Base-by-base conservation (phyloP, 2,329 filamentous ascomycete genomes). In the Pseudogymnoascus verrucosus region DNA sequence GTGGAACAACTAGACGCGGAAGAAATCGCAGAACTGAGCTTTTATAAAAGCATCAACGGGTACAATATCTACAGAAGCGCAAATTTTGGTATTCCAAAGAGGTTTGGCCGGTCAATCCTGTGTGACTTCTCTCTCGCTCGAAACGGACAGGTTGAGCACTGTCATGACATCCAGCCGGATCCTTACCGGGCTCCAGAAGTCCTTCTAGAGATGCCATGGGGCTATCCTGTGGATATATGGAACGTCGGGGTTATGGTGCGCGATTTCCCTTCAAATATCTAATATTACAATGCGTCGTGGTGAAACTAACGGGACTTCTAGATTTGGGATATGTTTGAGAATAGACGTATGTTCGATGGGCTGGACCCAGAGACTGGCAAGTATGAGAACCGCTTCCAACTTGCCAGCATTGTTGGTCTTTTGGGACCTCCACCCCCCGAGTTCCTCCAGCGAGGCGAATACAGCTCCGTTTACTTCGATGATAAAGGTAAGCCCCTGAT, bases 161-260 rank as follows among this genome's bases (percentile, higher is more conserved):
- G 61, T 34, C 65, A 71, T 65, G 61, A 66, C 54, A 64, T 67
- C 39, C 62, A 67, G 62, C 62, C 51, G 64, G 51, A 65, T 60
- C 54, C 60, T 60, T 63, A 64, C 62, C 65, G 60, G 34, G 44
- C 75, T 21, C 75, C 75, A 0, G 76, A 77, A 64, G 71, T 78
- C 5, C 73, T 77, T 66, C 69, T 77, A 14, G 68, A 70, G 23
- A 76, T 76, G 70, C 63, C 66, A 0, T 77, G 75, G 74, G 70
- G 71, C 5, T 66, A 68, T 44, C 36, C 67, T 19, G 71, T 76
- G 16, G 75, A 78, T 67, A 67, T 72, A 23, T 78, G 76, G 76
- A 75, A 72, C 31, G 63, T 72, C 1, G 75, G 72, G 37, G 67
- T 76, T 11, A 57, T 77, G 67, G 74, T 77, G 66, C 65, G 67